Conservation (phyloP, 352 stramenopile genomes). For the Phytophthora brassicae region DNA sequence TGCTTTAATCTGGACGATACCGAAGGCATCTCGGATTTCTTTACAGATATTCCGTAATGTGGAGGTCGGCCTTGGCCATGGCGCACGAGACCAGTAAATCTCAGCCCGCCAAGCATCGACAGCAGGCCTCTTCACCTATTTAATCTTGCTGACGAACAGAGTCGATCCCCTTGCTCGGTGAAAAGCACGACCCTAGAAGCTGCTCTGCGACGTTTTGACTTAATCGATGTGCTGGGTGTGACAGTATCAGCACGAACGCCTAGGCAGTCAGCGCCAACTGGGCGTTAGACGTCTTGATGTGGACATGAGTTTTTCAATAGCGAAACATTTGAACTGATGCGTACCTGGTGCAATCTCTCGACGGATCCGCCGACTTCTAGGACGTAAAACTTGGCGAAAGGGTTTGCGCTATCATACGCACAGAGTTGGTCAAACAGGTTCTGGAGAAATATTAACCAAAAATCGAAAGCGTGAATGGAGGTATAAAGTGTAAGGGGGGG, state of each 20-base stretch:
- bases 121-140: constrained; percentile 37
- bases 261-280: constrained; percentile 28
- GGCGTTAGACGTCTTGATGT: constrained; percentile 22
- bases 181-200: constrained; percentile 40
- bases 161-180: constrained; percentile 30
- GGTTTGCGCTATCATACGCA: constrained; percentile 45
- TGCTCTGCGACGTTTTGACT: constrained; percentile 50
- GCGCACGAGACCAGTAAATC: constrained; percentile 11
- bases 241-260: constrained; percentile 51
- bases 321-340: constrained; percentile 23
- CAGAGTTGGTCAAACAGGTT: constrained; percentile 49
- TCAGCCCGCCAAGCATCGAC: constrained; percentile 11
- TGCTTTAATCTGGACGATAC: constrained; percentile 88
- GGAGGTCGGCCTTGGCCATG: constrained; percentile 6
- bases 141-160: constrained; percentile 36
- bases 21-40: constrained; percentile 89
- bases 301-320: constrained; percentile 26
- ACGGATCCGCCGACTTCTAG: constrained; percentile 46
- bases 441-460: constrained; percentile 14
- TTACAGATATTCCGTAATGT: constrained; percentile 69
- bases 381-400: constrained; percentile 51
- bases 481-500: not conserved
- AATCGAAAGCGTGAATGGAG: not conserved
- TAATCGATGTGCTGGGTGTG: constrained; percentile 49
- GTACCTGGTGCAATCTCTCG: constrained; percentile 62